phyloP scores from a whole-genome alignment of 2,329 filamentous ascomycete species.

The Diaporthe humulicola region DNA sequence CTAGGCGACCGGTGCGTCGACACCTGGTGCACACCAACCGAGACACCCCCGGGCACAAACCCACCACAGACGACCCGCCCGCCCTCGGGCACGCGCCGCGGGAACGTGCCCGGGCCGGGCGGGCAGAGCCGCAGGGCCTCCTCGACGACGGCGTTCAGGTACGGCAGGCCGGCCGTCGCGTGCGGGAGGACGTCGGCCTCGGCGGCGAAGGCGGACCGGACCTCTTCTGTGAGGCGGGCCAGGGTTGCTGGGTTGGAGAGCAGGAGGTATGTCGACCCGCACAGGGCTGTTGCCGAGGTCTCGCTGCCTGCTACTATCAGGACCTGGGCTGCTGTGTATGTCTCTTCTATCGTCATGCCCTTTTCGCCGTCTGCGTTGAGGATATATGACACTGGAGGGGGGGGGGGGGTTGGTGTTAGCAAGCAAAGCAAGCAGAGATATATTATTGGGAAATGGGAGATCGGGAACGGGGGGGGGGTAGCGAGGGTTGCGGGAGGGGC shows the following conservation, averaged over 20 bases:
- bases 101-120: slow-evolving; percentile 37
- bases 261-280: slow-evolving; percentile 37
- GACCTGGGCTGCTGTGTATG: slow-evolving; percentile 37
- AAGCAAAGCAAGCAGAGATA: too few relatives aligned
- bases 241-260: slow-evolving; percentile 43
- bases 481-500: neutral
- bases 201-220: slow-evolving; percentile 48
- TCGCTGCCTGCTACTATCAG: slow-evolving; percentile 38
- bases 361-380: slow-evolving; percentile 31
- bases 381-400: slow-evolving; percentile 24
- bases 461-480: too few relatives aligned
- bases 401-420: neutral
- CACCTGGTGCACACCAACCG: slow-evolving; percentile 24
- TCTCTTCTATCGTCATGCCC: slow-evolving; percentile 40
- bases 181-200: slow-evolving; percentile 51
- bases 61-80: slow-evolving; percentile 33
- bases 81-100: slow-evolving; percentile 28
- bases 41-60: slow-evolving; percentile 26
- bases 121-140: slow-evolving; percentile 56
- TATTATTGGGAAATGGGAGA: neutral
- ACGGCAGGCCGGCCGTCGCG: slow-evolving; percentile 46
- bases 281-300: slow-evolving; percentile 37
- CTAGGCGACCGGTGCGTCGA: slow-evolving; percentile 9
- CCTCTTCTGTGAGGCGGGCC: slow-evolving; percentile 44
- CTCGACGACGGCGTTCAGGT: slow-evolving; percentile 53